A percentile compares a stretch with the other conserved stretches of the same genome.
Evolutionary conservation across 2,329 filamentous ascomycete genomes (phyloP).

Genomic region (Ceratocystis variospora): DNA sequence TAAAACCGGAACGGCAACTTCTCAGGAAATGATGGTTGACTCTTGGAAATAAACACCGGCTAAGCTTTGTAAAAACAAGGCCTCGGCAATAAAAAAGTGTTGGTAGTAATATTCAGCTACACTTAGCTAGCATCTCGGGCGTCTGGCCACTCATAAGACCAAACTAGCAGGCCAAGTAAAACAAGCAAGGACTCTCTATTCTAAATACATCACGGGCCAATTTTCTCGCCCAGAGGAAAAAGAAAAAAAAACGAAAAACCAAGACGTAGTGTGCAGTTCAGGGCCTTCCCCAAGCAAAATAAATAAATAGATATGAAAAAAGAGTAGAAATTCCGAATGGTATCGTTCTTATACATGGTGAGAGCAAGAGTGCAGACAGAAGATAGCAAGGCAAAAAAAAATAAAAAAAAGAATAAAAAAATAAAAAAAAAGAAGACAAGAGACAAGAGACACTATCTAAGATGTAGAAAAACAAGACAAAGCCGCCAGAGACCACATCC

Average conservation of each 20-base stretch:
- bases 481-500: background rate
- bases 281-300: background rate
- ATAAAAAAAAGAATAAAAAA: no score
- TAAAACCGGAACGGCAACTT: no score
- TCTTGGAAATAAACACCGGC: no score
- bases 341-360: conserved; percentile 3
- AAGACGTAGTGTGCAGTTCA: background rate
- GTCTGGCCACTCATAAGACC: no score
- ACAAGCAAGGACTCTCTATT: background rate
- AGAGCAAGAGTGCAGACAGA: background rate
- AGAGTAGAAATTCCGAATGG: background rate
- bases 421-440: no score
- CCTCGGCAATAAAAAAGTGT: background rate
- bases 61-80: background rate
- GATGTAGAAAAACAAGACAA: background rate
- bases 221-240: no score
- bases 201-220: background rate
- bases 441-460: conserved; percentile 2
- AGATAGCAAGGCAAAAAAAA: background rate
- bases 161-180: no score
- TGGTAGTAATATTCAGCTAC: background rate
- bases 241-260: no score
- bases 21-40: no score
- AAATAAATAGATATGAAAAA: background rate
- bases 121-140: background rate